Base-by-base conservation (phyloP, 1,139 yeast species). In the Suhomyces choctaworum region DNA sequence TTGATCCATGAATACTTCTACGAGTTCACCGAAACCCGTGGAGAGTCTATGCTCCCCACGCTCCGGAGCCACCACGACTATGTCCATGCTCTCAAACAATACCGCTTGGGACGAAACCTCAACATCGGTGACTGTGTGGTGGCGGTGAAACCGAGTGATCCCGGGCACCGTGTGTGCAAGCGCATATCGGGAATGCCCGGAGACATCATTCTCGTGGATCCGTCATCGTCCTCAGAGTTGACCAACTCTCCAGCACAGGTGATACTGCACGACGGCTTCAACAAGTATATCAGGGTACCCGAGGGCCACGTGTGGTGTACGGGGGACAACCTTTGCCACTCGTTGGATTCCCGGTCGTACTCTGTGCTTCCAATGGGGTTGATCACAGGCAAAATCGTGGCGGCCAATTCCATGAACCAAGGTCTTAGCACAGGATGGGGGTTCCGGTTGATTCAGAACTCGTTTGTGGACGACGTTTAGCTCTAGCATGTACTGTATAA, bases 181-280 rank as follows among this genome's bases (percentile, higher is more conserved):
- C 69, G 98, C 40, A 82, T 92, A 25, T 82, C 96, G 0, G 98
- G 97, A 0, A 84, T 90, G 96, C 95, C 97, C 0, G 97, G 97
- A 1, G 97, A 90, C 62, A 55, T 80, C 11, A 76, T 90, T 3
- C 60, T 84, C 41, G 71, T 88, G 2, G 97, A 90, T 56, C 97
- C 97, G 7, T 78, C 88, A 25, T 67, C 76, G 39, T 74, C 76
- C 21, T 73, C 82, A 3, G 63, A 64, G 33, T 64, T 78, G 23
- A 78, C 83, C 16, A 66, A 64, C 45, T 45, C 58, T 15, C 54
- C 61, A 3, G 30, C 56, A 3, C 62, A 66, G 30, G 50, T 51
- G 5, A 45, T 55, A 1, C 54, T 47, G 32, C 60, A 71, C 45
- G 73, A 70, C 45, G 75, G 78, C 15, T 77, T 65, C 50, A 73